These are phyloP conservation scores for Cordyceps fumosorosea DNA, from an alignment of 2,329 filamentous ascomycete species.

Conservation along the genomic window DNA sequence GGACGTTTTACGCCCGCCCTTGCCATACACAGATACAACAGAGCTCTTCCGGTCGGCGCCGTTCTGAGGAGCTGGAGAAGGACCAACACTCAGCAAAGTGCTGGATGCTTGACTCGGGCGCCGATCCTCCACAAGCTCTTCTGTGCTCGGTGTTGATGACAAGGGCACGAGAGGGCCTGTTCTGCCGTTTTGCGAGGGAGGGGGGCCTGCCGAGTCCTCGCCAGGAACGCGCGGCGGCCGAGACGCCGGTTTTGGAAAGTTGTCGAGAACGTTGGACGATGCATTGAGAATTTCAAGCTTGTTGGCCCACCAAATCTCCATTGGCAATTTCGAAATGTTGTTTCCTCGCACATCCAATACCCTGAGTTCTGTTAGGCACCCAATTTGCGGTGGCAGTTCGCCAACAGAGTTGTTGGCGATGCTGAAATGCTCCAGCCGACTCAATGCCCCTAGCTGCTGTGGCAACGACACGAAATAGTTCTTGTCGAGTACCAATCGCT, in stretches of 20 bases:
- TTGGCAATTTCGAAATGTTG: slow-evolving; percentile 80
- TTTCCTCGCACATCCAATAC: slow-evolving; percentile 88
- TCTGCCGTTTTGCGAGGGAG: slow-evolving; percentile 34
- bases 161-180: slow-evolving; percentile 34
- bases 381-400: slow-evolving; percentile 79
- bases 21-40: slow-evolving; percentile 71
- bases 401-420: slow-evolving; percentile 87
- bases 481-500: slow-evolving; percentile 82
- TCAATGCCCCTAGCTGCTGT: slow-evolving; percentile 74
- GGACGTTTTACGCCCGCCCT: slow-evolving; percentile 78
- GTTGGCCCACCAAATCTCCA: slow-evolving; percentile 93
- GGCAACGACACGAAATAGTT: slow-evolving; percentile 94
- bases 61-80: slow-evolving; percentile 51
- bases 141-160: slow-evolving; percentile 62
- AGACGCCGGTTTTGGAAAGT: slow-evolving; percentile 80
- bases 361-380: slow-evolving; percentile 75
- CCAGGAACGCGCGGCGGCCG: slow-evolving; percentile 57
- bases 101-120: slow-evolving; percentile 81
- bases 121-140: slow-evolving; percentile 65
- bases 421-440: slow-evolving; percentile 82
- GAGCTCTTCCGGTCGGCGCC: slow-evolving; percentile 70
- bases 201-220: slow-evolving; percentile 34
- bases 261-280: slow-evolving; percentile 86
- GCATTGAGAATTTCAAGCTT: slow-evolving; percentile 88
- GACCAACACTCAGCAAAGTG: slow-evolving; percentile 67